Evolutionary conservation across 2,329 filamentous ascomycete species (phyloP).

Genomic region (Monosporascus sp.): DNA sequence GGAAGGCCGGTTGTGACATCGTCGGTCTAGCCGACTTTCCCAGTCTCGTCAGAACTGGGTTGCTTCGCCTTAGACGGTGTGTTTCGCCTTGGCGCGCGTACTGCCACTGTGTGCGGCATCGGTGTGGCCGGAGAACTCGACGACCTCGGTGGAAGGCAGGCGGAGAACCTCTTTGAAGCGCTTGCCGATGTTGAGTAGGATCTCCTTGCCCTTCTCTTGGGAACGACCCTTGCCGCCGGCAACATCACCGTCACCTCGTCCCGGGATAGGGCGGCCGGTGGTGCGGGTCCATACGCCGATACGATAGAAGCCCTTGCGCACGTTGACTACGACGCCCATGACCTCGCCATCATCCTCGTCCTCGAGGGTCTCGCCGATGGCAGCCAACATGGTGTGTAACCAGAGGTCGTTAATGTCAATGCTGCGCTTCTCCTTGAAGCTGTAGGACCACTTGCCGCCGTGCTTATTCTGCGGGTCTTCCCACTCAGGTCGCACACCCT

Average conservation of each 20-base stretch:
- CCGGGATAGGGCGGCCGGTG: constrained; percentile 76
- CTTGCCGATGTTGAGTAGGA: constrained; percentile 77
- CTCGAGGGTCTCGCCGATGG: constrained; percentile 96
- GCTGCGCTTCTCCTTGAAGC: constrained; percentile 91
- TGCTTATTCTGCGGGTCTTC: constrained; percentile 98
- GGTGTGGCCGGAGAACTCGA: constrained; percentile 96
- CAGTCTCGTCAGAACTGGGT: neutral
- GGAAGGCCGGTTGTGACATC: too few species aligned
- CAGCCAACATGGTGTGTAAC: constrained; percentile 94
- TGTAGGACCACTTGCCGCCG: constrained; percentile 97
- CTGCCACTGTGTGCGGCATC: constrained; percentile 90
- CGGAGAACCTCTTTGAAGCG: constrained; percentile 91
- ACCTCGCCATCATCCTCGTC: constrained; percentile 92
- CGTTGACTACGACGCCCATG: constrained; percentile 99
- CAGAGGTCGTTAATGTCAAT: constrained; percentile 92
- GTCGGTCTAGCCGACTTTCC: neutral
- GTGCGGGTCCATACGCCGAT: constrained; percentile 97
- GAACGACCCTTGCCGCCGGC: constrained; percentile 73
- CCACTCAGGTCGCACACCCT: constrained; percentile 94
- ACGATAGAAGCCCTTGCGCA: constrained; percentile 96
- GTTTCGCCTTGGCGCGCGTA: constrained; percentile 93
- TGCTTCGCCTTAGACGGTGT: constrained; percentile 58
- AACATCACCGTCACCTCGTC: constrained; percentile 66
- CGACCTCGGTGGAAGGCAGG: constrained; percentile 66
- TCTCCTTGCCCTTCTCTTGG: constrained; percentile 76